Base-by-base conservation (phyloP, 116 monocot species). In the Zostera marina region DNA sequence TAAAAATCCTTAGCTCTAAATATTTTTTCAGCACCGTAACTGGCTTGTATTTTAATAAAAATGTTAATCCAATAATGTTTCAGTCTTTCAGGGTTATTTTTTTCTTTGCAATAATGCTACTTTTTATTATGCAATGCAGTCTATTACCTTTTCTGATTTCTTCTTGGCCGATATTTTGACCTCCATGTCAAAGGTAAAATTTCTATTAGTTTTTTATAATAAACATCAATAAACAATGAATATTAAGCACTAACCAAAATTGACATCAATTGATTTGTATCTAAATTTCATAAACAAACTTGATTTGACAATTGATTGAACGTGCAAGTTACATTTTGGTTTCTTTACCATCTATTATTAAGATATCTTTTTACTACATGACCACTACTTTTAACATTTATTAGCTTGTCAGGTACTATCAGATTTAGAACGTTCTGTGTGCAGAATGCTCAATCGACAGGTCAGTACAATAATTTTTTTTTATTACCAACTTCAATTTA, bases 161-260 rank as follows among this genome's bases (percentile, higher is more conserved):
- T 98, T 98, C 66, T 64, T 98, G 76, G 98, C 98, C 61, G 98
- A 98, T 86, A 98, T 98, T 57, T 61, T 98, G 59, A 98, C 98
- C 24, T 98, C 98, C 44, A 90, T 98, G 98, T 98, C 98, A 44
- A 98, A 98, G 98, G 98, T 83, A 80, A 52, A 9, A 3, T 8
- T 51, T 20, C 49, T 16, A 19, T 51, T 20, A 1, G 49, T 9
- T 7, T 21, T 3, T 19, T 51, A 17, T 51, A 21, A 8, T 20
- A 16, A 20, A 19, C 48, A 20, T 19, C 20, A 51, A 9, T 51
- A 13, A 7, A 32, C 32, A 32, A 32, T 32, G 32, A 32, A 32
- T 32, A 32, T 32, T 32, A 32, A 32, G 4, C 32, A 32, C 5
- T 32, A 32, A 32, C 32, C 32, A 32, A 32, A 32, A 32, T 32